Percentiles rank a stretch among this genome's conserved stretches.
These are phyloP conservation scores for Camptophora hylomeconis DNA, from an alignment of 2,329 filamentous ascomycete genomes.

Conservation along the genomic window DNA sequence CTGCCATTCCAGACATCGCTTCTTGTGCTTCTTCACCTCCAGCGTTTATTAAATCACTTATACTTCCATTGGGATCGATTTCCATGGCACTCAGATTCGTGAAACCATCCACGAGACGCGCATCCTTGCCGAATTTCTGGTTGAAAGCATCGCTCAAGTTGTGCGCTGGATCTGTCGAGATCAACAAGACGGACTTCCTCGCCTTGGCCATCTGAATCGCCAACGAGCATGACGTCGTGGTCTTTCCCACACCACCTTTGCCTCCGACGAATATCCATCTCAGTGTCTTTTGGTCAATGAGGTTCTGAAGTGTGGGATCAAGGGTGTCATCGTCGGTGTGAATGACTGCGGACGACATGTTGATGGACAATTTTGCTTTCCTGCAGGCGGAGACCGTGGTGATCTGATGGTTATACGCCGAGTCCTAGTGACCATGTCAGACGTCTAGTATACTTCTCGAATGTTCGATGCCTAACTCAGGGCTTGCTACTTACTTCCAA, in stretches of 20 bases:
- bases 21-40: constrained; percentile 60
- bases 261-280: constrained; percentile 99
- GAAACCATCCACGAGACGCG: constrained; percentile 80
- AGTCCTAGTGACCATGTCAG: too few species aligned
- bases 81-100: constrained; percentile 96
- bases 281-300: constrained; percentile 87
- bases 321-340: constrained; percentile 56
- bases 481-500: too few species aligned
- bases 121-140: constrained; percentile 99
- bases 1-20: constrained; percentile 52
- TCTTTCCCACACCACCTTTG: constrained; percentile 97
- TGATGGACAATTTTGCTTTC: too few species aligned
- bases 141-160: constrained; percentile 96
- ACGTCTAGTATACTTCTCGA: too few species aligned
- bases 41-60: constrained; percentile 81
- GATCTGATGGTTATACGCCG: too few species aligned
- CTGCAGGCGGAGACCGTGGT: too few species aligned
- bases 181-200: constrained; percentile 89
- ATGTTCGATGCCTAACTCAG: too few species aligned
- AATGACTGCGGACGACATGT: constrained; percentile 27
- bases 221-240: constrained; percentile 96
- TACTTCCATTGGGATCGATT: constrained; percentile 95
- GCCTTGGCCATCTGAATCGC: constrained; percentile 94
- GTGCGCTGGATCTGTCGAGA: constrained; percentile 96
- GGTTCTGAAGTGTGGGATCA: constrained; percentile 85